These are phyloP conservation scores for Colletotrichum paranaense DNA, from an alignment of 2,329 filamentous ascomycete genomes.

Conservation along the genomic window DNA sequence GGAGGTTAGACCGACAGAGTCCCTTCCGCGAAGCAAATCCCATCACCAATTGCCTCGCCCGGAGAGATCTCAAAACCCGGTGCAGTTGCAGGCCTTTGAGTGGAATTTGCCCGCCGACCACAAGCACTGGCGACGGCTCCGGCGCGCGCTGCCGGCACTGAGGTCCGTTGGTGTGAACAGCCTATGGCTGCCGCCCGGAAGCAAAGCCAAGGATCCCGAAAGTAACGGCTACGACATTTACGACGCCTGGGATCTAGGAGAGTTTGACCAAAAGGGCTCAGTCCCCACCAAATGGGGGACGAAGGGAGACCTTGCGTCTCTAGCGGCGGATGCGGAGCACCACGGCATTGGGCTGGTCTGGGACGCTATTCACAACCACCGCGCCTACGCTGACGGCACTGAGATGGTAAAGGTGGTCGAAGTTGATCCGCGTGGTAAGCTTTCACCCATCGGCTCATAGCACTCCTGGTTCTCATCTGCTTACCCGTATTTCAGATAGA, in stretches of 20 bases:
- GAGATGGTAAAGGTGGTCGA: conserved; percentile 32
- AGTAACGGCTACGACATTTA: conserved; percentile 35
- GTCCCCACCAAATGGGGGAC: conserved; percentile 34
- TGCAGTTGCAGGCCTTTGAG: conserved; percentile 29
- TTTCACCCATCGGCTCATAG: not conserved
- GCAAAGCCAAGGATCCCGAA: conserved; percentile 31
- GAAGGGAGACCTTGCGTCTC: conserved; percentile 13
- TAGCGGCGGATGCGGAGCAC: conserved; percentile 24
- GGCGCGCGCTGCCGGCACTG: conserved; percentile 4
- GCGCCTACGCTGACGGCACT: conserved; percentile 29
- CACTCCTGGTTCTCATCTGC: not conserved
- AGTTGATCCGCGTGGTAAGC: conserved; percentile 22
- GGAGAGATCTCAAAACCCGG: conserved; percentile 22
- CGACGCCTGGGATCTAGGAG: conserved; percentile 31
- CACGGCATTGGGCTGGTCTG: conserved; percentile 23
- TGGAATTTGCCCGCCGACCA: conserved; percentile 32
- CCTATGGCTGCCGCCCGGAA: conserved; percentile 29
- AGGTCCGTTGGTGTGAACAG: conserved; percentile 21
- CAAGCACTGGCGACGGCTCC: conserved; percentile 21
- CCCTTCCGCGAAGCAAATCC: conserved; percentile 10
- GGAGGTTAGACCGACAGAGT: not conserved
- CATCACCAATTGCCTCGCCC: conserved; percentile 2
- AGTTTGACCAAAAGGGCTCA: conserved; percentile 33
- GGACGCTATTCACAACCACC: conserved; percentile 34
- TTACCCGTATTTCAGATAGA: conserved; percentile 17